Evolutionary conservation across 2,329 filamentous ascomycete genomes (phyloP).

Genomic region (Botrytis galanthina): DNA sequence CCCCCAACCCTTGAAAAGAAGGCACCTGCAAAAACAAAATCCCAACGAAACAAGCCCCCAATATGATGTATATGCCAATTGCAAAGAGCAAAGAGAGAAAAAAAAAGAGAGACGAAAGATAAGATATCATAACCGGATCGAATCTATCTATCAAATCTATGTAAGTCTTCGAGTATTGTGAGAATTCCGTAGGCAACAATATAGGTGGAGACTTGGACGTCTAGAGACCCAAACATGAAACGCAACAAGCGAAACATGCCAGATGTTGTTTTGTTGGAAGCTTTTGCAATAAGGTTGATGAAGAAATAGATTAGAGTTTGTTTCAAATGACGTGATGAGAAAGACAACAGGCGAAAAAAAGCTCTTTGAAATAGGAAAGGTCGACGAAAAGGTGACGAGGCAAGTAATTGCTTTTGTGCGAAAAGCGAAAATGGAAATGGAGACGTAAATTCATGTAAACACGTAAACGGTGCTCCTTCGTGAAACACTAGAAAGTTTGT

Average conservation of each 20-base stretch:
- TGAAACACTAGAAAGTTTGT: conserved; percentile 2
- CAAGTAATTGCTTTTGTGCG: neutral
- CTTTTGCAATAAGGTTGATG: neutral
- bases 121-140: neutral
- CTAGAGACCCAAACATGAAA: neutral
- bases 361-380: neutral
- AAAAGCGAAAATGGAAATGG: neutral
- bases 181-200: neutral
- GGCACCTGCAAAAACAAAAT: neutral
- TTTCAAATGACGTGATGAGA: neutral
- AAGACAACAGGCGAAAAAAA: neutral
- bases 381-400: neutral
- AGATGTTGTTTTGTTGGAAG: conserved; percentile 1
- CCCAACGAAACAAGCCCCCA: neutral
- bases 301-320: neutral
- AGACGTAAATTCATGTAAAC: conserved; percentile 4
- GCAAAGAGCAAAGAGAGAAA: neutral
- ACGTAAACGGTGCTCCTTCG: neutral
- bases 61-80: neutral
- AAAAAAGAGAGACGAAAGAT: neutral
- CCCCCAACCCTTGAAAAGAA: neutral
- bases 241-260: conserved; percentile 1
- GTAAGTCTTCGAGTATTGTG: neutral
- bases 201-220: neutral
- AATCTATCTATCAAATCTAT: conserved; percentile 8